Percentiles rank a stretch among this genome's conserved stretches.
These are phyloP conservation scores for Boechera retrofracta DNA, from an alignment of 345 rosid species.

Conservation along the genomic window DNA sequence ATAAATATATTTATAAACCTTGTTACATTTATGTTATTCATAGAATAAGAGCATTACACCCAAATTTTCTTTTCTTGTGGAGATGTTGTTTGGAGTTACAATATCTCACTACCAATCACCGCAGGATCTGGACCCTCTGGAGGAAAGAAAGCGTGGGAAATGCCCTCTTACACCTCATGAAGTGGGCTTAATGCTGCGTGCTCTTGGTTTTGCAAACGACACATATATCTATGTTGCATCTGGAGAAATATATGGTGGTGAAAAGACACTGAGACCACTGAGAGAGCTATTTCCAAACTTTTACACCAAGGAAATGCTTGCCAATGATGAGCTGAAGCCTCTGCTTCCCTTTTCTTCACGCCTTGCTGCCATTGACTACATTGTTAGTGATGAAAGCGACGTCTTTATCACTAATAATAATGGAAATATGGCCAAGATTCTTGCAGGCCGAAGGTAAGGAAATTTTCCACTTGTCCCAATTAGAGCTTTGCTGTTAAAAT, in stretches of 20 bases:
- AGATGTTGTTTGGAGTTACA: constrained; percentile 4
- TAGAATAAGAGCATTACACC: constrained; percentile 1
- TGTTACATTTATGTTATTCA: background rate
- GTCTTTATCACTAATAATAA: constrained; percentile 95
- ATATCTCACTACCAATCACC: constrained; percentile 17
- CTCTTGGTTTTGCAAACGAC: constrained; percentile 88
- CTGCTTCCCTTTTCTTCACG: constrained; percentile 85
- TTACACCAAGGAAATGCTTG: constrained; percentile 95
- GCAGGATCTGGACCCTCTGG: constrained; percentile 89
- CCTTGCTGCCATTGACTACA: constrained; percentile 92
- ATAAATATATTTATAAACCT: background rate
- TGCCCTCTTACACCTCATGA: constrained; percentile 98
- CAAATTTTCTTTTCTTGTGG: background rate
- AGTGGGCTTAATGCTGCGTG: constrained; percentile 95
- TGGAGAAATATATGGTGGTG: constrained; percentile 99
- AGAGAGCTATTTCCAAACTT: constrained; percentile 93
- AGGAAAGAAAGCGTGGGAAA: constrained; percentile 90
- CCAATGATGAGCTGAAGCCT: constrained; percentile 71
- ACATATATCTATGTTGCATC: constrained; percentile 93
- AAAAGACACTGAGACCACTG: constrained; percentile 79
- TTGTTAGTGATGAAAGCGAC: constrained; percentile 91
- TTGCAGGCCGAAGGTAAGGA: constrained; percentile 95
- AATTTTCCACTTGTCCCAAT: constrained; percentile 2
- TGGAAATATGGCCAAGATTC: constrained; percentile 99
- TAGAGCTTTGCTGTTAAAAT: constrained; percentile 5